Percentiles rank a stretch among this genome's conserved stretches.
Conservation (phyloP, 345 rosid species). For the Eucalyptus polybractea region DNA sequence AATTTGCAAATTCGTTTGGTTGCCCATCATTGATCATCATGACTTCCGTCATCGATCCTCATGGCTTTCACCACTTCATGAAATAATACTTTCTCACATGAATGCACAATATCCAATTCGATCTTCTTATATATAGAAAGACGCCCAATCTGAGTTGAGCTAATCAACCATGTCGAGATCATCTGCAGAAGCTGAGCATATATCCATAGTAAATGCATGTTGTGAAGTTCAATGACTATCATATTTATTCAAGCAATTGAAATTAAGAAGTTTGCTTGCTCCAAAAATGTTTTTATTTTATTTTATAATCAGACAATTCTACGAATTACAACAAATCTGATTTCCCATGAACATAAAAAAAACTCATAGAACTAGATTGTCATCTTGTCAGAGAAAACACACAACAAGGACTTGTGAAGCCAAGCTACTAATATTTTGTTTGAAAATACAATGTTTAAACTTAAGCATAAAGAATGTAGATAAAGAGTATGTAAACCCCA, state of each 20-base stretch:
- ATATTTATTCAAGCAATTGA: not conserved
- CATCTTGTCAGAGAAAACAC: not conserved
- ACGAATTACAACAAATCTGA: too few relatives aligned
- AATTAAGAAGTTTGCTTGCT: rapidly evolving
- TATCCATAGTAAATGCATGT: not conserved
- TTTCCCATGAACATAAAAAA: too few relatives aligned
- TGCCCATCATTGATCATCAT: not conserved
- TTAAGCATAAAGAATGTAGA: not conserved
- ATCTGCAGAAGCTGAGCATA: not conserved
- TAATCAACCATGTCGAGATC: not conserved
- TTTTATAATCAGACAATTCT: rapidly evolving
- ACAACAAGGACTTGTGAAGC: not conserved
- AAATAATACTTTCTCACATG: not conserved
- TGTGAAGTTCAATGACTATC: not conserved
- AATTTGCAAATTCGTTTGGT: not conserved
- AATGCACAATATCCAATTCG: not conserved
- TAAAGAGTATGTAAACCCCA: too few relatives aligned
- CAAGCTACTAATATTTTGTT: rapidly evolving
- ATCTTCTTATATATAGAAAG: not conserved
- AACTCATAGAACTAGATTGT: too few relatives aligned
- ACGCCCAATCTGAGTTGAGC: not conserved
- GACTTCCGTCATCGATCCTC: not conserved
- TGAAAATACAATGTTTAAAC: rapidly evolving
- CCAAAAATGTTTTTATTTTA: too few relatives aligned
- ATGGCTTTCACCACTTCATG: too few relatives aligned